Percentiles rank a stretch among this genome's conserved stretches.
phyloP scores from a whole-genome alignment of 768 basidiomycete species.

The Hygrophoropsis aurantiaca region DNA sequence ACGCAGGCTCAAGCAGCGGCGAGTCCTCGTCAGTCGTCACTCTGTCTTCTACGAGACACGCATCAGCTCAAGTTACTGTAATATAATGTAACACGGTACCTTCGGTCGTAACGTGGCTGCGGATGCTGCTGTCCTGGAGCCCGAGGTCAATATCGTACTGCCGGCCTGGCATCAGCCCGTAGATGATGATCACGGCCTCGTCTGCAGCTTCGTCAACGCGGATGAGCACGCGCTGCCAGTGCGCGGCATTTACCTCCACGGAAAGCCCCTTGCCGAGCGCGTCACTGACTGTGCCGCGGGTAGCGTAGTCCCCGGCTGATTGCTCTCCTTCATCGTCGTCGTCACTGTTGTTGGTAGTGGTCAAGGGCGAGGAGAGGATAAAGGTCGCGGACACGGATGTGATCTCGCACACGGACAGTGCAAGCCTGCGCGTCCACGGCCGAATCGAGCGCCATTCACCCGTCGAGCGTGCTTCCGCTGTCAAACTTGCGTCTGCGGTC shows the following conservation, averaged over 20 bases:
- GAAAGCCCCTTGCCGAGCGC: slow-evolving; percentile 72
- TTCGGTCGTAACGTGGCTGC: slow-evolving; percentile 69
- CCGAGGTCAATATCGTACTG: slow-evolving; percentile 90
- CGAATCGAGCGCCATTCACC: slow-evolving; percentile 69
- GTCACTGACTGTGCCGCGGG: slow-evolving; percentile 55
- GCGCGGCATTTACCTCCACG: slow-evolving; percentile 76
- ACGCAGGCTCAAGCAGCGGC: slow-evolving; percentile 32
- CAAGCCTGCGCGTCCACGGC: slow-evolving; percentile 74
- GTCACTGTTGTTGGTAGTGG: too few species aligned
- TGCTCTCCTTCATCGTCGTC: slow-evolving; percentile 37
- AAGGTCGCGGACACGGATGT: slow-evolving; percentile 87
- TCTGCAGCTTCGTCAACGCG: slow-evolving; percentile 79
- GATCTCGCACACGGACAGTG: slow-evolving; percentile 72
- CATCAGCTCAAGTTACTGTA: slow-evolving; percentile 7
- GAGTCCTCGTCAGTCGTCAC: slow-evolving; percentile 31
- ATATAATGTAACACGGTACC: slow-evolving; percentile 32
- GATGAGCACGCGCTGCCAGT: slow-evolving; percentile 79
- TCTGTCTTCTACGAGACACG: slow-evolving; percentile 13
- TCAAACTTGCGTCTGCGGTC: slow-evolving; percentile 8
- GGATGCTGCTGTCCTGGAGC: slow-evolving; percentile 49
- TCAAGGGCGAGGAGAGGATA: slow-evolving; percentile 59
- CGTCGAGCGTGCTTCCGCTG: slow-evolving; percentile 1
- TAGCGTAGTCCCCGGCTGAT: slow-evolving; percentile 27
- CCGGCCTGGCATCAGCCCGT: slow-evolving; percentile 83
- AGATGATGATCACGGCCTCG: slow-evolving; percentile 89